Evolutionary conservation across 495 filamentous ascomycete genomes (phyloP).

Genomic region (Penicillium psychrofluorescens): DNA sequence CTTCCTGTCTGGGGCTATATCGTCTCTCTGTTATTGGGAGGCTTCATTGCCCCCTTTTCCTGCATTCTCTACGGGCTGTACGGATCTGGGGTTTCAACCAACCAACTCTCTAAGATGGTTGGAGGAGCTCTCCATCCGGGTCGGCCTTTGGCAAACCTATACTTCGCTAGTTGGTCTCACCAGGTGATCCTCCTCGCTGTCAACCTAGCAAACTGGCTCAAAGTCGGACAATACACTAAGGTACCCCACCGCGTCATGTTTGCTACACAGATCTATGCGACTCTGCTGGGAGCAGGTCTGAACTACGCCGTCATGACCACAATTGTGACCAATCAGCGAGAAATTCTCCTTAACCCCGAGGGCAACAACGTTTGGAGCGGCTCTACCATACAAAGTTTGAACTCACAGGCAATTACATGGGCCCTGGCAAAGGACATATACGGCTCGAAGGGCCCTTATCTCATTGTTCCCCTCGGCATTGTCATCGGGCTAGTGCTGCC

Average conservation of each 20-base stretch:
- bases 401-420: conserved; percentile 33
- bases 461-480: conserved; percentile 38
- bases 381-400: conserved; percentile 27
- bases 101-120: conserved; percentile 25
- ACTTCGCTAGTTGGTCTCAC: conserved; percentile 30
- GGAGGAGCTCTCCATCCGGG: conserved; percentile 29
- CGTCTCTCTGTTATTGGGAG: conserved; percentile 25
- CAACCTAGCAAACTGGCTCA: conserved; percentile 23
- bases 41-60: conserved; percentile 18
- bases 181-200: conserved; percentile 20
- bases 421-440: conserved; percentile 34
- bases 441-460: conserved; percentile 15
- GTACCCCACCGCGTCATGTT: conserved; percentile 37
- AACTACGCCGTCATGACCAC: conserved; percentile 40
- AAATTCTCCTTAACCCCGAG: conserved; percentile 24
- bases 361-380: conserved; percentile 40
- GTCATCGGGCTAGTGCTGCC: conserved; percentile 30
- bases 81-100: conserved; percentile 21
- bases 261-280: conserved; percentile 31
- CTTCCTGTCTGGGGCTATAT: conserved; percentile 49
- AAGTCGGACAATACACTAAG: conserved; percentile 32
- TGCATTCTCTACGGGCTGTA: conserved; percentile 19
- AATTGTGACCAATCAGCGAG: conserved; percentile 26
- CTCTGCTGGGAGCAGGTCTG: conserved; percentile 31
- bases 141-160: conserved; percentile 30